These are phyloP conservation scores for Trypanosoma grayi DNA, from an alignment of 208 protist species.

Conservation along the genomic window DNA sequence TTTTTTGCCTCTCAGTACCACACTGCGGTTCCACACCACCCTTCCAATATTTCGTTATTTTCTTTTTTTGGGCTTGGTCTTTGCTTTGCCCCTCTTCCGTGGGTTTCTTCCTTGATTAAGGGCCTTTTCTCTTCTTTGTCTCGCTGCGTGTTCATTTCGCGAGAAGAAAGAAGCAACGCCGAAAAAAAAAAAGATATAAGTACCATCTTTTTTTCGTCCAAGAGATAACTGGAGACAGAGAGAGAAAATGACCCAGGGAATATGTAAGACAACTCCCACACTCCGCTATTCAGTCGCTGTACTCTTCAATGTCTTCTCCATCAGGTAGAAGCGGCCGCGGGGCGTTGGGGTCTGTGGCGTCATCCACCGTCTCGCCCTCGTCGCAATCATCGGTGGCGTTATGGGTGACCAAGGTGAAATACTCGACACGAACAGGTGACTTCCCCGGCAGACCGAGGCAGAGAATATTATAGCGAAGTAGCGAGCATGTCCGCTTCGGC, in stretches of 20 bases:
- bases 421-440: slow-evolving; percentile 21
- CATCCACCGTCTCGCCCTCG: neutral
- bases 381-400: slow-evolving; percentile 13
- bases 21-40: neutral
- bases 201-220: too few relatives aligned
- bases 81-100: neutral
- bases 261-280: neutral
- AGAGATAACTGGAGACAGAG: too few relatives aligned
- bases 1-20: slow-evolving; percentile 1
- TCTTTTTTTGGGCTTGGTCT: neutral
- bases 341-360: neutral
- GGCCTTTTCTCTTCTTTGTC: neutral
- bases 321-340: slow-evolving; percentile 28
- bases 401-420: slow-evolving; percentile 12
- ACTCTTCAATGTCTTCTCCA: slow-evolving; percentile 53
- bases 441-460: slow-evolving; percentile 22
- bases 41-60: too few relatives aligned
- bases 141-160: neutral
- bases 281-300: slow-evolving; percentile 34
- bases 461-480: slow-evolving; percentile 32
- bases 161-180: neutral
- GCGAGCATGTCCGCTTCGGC: slow-evolving; percentile 28
- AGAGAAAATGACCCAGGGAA: neutral
- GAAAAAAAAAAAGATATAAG: slow-evolving; percentile 18
- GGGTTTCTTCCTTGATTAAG: neutral